Percentiles rank a stretch among this genome's conserved stretches.
phyloP scores from a whole-genome alignment of 1,284 basidiomycete genomes.

The Tylopilus orsonianus region DNA sequence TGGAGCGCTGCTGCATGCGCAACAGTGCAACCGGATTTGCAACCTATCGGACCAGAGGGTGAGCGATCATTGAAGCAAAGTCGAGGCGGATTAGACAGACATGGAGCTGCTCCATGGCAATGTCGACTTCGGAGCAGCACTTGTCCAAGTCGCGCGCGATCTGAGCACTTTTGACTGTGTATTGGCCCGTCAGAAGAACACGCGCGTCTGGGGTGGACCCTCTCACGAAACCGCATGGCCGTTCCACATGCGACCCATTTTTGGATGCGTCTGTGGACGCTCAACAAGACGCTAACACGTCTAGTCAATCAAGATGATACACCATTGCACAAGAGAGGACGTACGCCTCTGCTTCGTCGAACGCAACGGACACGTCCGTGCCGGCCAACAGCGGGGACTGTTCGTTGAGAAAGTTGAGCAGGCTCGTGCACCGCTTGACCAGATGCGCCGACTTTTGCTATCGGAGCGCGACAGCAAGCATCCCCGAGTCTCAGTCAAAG shows the following conservation, averaged over 20 bases:
- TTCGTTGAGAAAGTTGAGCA: slow-evolving; percentile 41
- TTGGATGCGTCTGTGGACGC: slow-evolving; percentile 37
- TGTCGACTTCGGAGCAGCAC: slow-evolving; percentile 42
- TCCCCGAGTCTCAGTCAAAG: slow-evolving; percentile 6
- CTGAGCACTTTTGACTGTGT: slow-evolving; percentile 44
- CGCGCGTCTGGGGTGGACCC: not conserved
- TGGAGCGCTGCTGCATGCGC: slow-evolving; percentile 37
- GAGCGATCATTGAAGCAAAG: not conserved
- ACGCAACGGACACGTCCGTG: slow-evolving; percentile 39
- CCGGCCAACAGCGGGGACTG: slow-evolving; percentile 38
- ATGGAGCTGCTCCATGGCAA: slow-evolving; percentile 41
- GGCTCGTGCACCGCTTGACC: slow-evolving; percentile 39
- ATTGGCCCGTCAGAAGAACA: slow-evolving; percentile 11
- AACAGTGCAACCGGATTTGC: slow-evolving; percentile 32
- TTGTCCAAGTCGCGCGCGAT: slow-evolving; percentile 44
- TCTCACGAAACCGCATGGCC: slow-evolving; percentile 40
- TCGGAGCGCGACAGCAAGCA: not conserved
- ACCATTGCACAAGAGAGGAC: slow-evolving; percentile 13
- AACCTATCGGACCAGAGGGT: slow-evolving; percentile 34
- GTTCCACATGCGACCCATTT: slow-evolving; percentile 39
- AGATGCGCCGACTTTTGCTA: slow-evolving; percentile 45
- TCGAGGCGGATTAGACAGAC: slow-evolving; percentile 28
- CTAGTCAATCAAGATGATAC: not conserved
- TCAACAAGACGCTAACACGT: slow-evolving; percentile 38
- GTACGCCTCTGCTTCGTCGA: slow-evolving; percentile 46